These are phyloP conservation scores for Trametes meyenii DNA, from an alignment of 768 basidiomycete genomes.

Conservation along the genomic window DNA sequence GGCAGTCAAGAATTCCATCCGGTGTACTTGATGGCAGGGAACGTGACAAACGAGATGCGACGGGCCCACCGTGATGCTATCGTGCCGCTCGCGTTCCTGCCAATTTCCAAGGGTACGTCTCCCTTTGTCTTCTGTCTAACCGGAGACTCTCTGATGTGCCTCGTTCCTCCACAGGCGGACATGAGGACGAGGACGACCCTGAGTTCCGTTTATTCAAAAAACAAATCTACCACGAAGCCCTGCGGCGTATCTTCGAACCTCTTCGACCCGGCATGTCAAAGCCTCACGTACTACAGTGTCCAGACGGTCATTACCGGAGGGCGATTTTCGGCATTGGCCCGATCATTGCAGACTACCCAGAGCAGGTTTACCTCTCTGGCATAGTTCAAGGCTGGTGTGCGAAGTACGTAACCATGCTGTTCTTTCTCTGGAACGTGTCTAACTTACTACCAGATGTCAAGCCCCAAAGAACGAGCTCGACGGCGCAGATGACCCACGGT, in stretches of 20 bases:
- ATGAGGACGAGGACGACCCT: not conserved
- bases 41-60: slow-evolving; percentile 20
- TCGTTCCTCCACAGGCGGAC: not conserved
- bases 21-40: slow-evolving; percentile 29
- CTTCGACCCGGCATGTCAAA: slow-evolving; percentile 17
- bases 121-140: not conserved
- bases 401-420: slow-evolving; percentile 15
- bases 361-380: slow-evolving; percentile 36
- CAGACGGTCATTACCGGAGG: slow-evolving; percentile 39
- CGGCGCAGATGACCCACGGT: not conserved
- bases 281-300: slow-evolving; percentile 32
- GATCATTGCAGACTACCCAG: slow-evolving; percentile 43
- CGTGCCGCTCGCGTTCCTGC: slow-evolving; percentile 25
- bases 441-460: not conserved
- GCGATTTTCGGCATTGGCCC: slow-evolving; percentile 37
- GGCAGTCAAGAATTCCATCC: slow-evolving; percentile 31
- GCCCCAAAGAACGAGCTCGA: not conserved
- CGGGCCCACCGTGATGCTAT: slow-evolving; percentile 23
- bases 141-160: not conserved
- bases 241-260: slow-evolving; percentile 11
- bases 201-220: slow-evolving; percentile 18
- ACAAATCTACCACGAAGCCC: slow-evolving; percentile 26
- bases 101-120: slow-evolving; percentile 31
- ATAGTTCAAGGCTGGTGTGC: slow-evolving; percentile 37
- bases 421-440: not conserved